Evolutionary conservation across 805 yeast species (phyloP).

Genomic region (Yarrowia sp.): DNA sequence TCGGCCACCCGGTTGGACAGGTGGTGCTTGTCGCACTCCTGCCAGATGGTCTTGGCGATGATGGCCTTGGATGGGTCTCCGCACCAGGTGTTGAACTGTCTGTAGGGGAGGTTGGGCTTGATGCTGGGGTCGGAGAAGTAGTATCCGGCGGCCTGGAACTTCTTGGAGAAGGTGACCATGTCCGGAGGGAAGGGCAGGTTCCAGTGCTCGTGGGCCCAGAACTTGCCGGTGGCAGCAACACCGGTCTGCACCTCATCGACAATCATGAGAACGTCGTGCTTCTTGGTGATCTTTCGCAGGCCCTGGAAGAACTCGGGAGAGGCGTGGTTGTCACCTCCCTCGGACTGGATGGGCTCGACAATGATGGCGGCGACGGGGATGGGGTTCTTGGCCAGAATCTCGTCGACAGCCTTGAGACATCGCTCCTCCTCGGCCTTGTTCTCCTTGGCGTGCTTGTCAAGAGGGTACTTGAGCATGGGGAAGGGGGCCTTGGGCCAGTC

Average conservation of each 20-base stretch:
- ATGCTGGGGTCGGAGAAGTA: conserved; percentile 71
- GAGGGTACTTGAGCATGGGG: conserved; percentile 82
- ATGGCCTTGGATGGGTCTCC: conserved; percentile 83
- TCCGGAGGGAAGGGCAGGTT: conserved; percentile 72
- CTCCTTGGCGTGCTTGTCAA: conserved; percentile 58
- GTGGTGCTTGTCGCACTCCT: conserved; percentile 59
- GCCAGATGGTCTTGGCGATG: conserved; percentile 68
- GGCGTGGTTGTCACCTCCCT: conserved; percentile 91
- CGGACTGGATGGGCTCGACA: conserved; percentile 88
- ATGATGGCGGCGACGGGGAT: conserved; percentile 81
- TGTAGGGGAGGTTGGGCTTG: conserved; percentile 72
- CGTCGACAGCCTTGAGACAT: conserved; percentile 73
- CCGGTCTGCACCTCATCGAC: conserved; percentile 91
- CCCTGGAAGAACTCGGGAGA: conserved; percentile 76
- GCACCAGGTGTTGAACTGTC: conserved; percentile 93
- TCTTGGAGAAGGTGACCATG: conserved; percentile 81
- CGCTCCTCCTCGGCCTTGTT: conserved; percentile 77
- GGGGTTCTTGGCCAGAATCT: conserved; percentile 47
- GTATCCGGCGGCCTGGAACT: conserved; percentile 85
- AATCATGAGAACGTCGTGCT: conserved; percentile 66
- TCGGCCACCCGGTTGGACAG: conserved; percentile 53
- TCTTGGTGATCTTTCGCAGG: conserved; percentile 67
- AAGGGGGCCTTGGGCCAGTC: conserved; percentile 96
- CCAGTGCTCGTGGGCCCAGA: conserved; percentile 90
- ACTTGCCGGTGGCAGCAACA: conserved; percentile 77